phyloP scores from a whole-genome alignment of 495 filamentous ascomycete genomes.

The Aspergillus incahuasiensis region DNA sequence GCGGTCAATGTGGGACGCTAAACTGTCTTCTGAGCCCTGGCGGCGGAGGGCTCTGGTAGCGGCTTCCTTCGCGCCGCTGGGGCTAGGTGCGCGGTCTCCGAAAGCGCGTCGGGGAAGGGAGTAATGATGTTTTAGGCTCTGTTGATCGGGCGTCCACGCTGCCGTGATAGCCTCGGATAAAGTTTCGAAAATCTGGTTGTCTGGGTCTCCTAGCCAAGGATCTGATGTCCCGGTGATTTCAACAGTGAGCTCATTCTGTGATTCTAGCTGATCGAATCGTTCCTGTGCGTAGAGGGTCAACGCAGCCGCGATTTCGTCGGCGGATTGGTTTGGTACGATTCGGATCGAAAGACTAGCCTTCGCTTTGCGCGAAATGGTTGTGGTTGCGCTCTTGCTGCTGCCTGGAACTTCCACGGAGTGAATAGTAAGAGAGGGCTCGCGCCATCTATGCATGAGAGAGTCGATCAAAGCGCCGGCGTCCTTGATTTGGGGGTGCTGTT shows the following conservation, averaged over 20 bases:
- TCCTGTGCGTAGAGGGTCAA: conserved; percentile 62
- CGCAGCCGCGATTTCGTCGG: conserved; percentile 61
- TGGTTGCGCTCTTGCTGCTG: conserved; percentile 57
- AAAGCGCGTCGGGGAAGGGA: conserved; percentile 20
- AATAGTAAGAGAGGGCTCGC: conserved; percentile 90
- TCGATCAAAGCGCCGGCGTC: conserved; percentile 64
- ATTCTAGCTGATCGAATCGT: conserved; percentile 69
- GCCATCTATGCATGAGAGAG: conserved; percentile 88
- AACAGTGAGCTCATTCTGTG: conserved; percentile 75
- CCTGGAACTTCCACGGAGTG: conserved; percentile 78
- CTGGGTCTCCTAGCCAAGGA: conserved; percentile 90
- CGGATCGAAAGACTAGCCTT: conserved; percentile 83
- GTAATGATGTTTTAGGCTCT: conserved; percentile 30
- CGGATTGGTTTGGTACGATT: conserved; percentile 87
- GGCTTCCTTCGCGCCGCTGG: conserved; percentile 8
- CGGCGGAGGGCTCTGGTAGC: conserved; percentile 24
- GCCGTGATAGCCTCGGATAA: conserved; percentile 80
- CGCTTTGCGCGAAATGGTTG: conserved; percentile 82
- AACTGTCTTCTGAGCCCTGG: conserved; percentile 41
- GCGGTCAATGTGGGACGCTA: conserved; percentile 44
- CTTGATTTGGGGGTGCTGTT: conserved; percentile 62
- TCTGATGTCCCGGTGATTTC: conserved; percentile 89
- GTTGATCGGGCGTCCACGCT: conserved; percentile 57
- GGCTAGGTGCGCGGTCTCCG: conserved; percentile 13
- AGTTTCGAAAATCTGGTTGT: conserved; percentile 85